phyloP scores from a whole-genome alignment of 2,329 filamentous ascomycete species.

The Cadophora luteo-olivacea region DNA sequence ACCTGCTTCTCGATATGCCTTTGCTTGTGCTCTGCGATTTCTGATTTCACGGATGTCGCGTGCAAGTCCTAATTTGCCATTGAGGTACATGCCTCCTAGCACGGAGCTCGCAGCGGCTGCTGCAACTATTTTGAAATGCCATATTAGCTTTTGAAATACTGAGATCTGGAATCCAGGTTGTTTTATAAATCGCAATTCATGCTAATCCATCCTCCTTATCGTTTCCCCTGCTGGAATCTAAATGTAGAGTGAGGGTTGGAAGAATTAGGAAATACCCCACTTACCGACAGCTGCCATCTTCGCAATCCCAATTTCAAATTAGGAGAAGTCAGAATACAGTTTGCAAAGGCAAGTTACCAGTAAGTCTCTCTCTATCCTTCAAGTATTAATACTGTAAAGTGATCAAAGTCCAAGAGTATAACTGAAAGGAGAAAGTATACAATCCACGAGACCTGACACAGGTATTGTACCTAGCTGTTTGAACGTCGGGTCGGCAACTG shows the following conservation, averaged over 20 bases:
- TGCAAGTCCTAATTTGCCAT: conserved; percentile 71
- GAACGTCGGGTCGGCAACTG: background rate
- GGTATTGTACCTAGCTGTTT: too few species aligned
- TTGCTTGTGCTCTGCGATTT: conserved; percentile 49
- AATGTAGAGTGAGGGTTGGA: background rate
- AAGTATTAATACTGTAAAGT: too few species aligned
- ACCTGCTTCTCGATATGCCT: conserved; percentile 57
- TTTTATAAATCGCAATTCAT: too few species aligned
- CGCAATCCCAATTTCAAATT: too few species aligned
- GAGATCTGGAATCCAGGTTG: background rate
- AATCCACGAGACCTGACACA: too few species aligned
- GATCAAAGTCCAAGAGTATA: too few species aligned
- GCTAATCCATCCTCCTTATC: background rate
- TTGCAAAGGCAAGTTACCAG: too few species aligned
- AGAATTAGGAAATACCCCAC: background rate
- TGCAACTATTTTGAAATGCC: conserved; percentile 28
- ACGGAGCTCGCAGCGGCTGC: conserved; percentile 44
- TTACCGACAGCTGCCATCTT: conserved; percentile 17
- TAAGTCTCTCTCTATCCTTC: too few species aligned
- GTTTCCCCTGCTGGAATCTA: background rate
- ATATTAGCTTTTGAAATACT: conserved; percentile 26
- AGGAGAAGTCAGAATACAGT: too few species aligned
- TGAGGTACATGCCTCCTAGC: conserved; percentile 62
- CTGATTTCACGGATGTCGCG: conserved; percentile 64
- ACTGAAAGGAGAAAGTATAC: too few species aligned